Percentiles rank a stretch among this genome's conserved stretches.
phyloP scores from a whole-genome alignment of 495 filamentous ascomycete genomes.

The Beverwykella pulmonaria region DNA sequence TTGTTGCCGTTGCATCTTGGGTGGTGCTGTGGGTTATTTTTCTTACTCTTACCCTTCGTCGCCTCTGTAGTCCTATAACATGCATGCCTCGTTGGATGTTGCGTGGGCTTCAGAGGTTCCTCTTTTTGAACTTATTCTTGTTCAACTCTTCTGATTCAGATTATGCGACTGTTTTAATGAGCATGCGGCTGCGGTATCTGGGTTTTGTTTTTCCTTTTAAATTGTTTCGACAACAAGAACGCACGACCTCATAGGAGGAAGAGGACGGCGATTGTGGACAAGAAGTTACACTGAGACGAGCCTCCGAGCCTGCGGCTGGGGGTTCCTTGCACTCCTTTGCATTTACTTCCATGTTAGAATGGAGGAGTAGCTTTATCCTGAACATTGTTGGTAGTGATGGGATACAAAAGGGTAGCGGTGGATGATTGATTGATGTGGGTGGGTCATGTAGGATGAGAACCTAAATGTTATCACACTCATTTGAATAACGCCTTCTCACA shows the following conservation, averaged over 20 bases:
- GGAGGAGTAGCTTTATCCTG: background rate
- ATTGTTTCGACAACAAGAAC: background rate
- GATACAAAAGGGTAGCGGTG: background rate
- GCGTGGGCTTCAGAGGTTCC: conserved; percentile 16
- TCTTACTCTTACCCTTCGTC: conserved; percentile 29
- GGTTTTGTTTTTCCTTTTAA: conserved; percentile 4
- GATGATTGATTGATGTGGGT: conserved; percentile 21
- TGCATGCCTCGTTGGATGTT: conserved; percentile 7
- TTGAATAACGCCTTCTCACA: too few species aligned
- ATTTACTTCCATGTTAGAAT: background rate
- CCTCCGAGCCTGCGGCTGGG: conserved; percentile 29
- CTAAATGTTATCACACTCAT: conserved; percentile 37
- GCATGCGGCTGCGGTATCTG: conserved; percentile 25
- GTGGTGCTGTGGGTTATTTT: conserved; percentile 13
- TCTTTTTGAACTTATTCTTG: conserved; percentile 15
- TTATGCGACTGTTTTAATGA: conserved; percentile 35
- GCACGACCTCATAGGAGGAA: background rate
- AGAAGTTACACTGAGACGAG: background rate
- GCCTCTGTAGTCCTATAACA: conserved; percentile 2
- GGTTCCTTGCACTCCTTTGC: conserved; percentile 36
- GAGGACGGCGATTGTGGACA: background rate
- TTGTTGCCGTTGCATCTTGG: conserved; percentile 7
- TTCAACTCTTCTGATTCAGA: conserved; percentile 10
- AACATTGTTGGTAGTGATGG: background rate
- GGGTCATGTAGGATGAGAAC: conserved; percentile 33